Base-by-base conservation (phyloP, 441 rosid genomes). In the Brassica balearica region DNA sequence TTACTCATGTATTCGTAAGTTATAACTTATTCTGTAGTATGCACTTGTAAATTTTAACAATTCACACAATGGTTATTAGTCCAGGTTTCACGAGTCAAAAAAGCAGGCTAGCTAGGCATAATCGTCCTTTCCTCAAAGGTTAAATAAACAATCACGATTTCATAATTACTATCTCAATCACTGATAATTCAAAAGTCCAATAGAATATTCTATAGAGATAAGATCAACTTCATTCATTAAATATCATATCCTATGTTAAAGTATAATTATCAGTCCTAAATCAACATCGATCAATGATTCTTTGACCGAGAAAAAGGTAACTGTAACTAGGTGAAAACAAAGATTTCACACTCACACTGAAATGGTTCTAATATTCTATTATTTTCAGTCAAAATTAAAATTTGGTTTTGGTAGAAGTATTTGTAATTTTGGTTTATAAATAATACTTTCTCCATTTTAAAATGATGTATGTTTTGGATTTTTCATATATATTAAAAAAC, bases 121-220 rank as follows among this genome's bases (percentile, higher is more conserved):
- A 43, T 64, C 68, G 58, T 55, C 43, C 11, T 6, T 78, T 73
- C 58, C 38, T 41, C 36, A 79, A 51, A 64, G 63, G 8, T 68
- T 74, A 25, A 36, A 73, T 73, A 80, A 74, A 68, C 71, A 79
- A 73, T 73, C 48, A 72, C 46, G 65, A 68, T 73, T 73, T 78
- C 53, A 73, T 69, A 68, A 74, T 55, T 79, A 79, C 72, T 55
- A 69, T 74, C 78, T 64, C 71, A 64, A 79, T 79, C 82, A 69
- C 20, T 64, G 71, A 8, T 64, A 69, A 69, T 74, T 69, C 82
- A 55, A 69, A 69, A 73, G 75, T 79, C 75, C 41, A 74, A 64
- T 64, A 74, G 75, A 79, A 74, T 63, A 63, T 74, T 79, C 66
- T 64, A 80, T 69, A 69, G 71, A 20, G 82, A 74, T 69, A 80